A percentile compares a stretch with the other conserved stretches of the same genome.
Conservation (phyloP, 139 green algal genomes). For the Protoeuglena noctilucae region DNA sequence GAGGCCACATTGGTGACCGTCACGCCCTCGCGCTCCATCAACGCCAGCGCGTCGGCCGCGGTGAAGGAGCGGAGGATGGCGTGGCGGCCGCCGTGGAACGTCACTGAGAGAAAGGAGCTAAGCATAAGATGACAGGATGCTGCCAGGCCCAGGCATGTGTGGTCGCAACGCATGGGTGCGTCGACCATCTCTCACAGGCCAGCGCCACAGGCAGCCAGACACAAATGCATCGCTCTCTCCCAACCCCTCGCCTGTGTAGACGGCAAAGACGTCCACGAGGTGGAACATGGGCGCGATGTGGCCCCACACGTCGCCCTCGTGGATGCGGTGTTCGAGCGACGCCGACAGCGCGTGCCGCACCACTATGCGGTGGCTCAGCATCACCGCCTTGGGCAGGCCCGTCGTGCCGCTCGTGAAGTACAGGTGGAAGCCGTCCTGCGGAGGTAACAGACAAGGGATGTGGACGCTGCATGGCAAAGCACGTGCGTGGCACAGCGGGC, state of each 20-base stretch:
- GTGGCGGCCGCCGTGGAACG: conserved; percentile 58
- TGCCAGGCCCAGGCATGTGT: no score
- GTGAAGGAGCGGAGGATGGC: conserved; percentile 51
- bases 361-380: conserved; percentile 60
- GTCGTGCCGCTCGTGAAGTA: conserved; percentile 77
- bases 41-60: conserved; percentile 31
- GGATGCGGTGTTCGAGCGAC: conserved; percentile 58
- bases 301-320: conserved; percentile 54
- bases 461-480: background rate
- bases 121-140: no score
- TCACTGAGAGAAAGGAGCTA: no score
- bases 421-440: conserved; percentile 29
- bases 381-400: conserved; percentile 59
- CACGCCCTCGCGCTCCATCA: conserved; percentile 63
- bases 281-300: conserved; percentile 87
- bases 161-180: no score
- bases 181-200: no score
- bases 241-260: no score
- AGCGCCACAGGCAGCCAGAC: no score
- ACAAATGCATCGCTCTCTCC: no score
- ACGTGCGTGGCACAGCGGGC: background rate
- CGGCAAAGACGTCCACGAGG: conserved; percentile 81
- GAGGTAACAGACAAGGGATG: background rate
- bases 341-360: conserved; percentile 52
- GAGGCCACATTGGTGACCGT: conserved; percentile 61